These are phyloP conservation scores for Ananas comosus DNA, from an alignment of 176 grass and related monocot genomes.

Conservation along the genomic window DNA sequence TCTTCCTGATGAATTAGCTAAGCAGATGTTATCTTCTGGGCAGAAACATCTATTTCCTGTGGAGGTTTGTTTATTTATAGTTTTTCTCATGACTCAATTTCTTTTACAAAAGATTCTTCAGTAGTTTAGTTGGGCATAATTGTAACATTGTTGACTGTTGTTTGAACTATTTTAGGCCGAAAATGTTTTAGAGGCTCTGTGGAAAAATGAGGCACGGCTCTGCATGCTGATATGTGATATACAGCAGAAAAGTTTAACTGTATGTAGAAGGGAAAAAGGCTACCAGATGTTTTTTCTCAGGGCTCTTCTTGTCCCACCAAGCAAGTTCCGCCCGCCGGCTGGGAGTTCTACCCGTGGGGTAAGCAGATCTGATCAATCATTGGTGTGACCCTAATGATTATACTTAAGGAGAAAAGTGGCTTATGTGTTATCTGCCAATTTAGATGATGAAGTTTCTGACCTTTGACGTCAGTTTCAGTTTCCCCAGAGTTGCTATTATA, in stretches of 20 bases:
- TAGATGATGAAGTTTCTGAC: too few relatives aligned
- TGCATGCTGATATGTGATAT: conserved; percentile 70
- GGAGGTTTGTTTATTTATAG: conserved; percentile 33
- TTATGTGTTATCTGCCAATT: too few relatives aligned
- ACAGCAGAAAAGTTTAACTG: conserved; percentile 51
- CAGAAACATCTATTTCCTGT: conserved; percentile 56
- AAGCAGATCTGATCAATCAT: conserved; percentile 16
- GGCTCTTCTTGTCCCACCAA: conserved; percentile 71
- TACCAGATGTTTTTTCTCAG: conserved; percentile 89
- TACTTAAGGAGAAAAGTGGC: too few relatives aligned
- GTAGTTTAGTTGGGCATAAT: too few relatives aligned
- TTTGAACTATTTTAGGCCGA: conserved; percentile 48
- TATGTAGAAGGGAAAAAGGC: conserved; percentile 39
- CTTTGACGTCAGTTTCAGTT: background rate
- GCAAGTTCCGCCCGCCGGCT: conserved; percentile 67
- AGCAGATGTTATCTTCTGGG: conserved; percentile 47
- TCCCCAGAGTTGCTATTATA: background rate
- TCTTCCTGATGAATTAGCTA: conserved; percentile 39
- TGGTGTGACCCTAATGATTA: background rate
- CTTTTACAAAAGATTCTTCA: too few relatives aligned
- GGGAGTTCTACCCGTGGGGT: conserved; percentile 43
- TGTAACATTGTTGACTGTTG: conserved; percentile 13
- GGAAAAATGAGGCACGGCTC: conserved; percentile 63
- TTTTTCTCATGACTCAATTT: background rate
- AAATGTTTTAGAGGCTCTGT: conserved; percentile 62